phyloP scores from a whole-genome alignment of 2,329 filamentous ascomycete species.

The Lizonia empirigonia region DNA sequence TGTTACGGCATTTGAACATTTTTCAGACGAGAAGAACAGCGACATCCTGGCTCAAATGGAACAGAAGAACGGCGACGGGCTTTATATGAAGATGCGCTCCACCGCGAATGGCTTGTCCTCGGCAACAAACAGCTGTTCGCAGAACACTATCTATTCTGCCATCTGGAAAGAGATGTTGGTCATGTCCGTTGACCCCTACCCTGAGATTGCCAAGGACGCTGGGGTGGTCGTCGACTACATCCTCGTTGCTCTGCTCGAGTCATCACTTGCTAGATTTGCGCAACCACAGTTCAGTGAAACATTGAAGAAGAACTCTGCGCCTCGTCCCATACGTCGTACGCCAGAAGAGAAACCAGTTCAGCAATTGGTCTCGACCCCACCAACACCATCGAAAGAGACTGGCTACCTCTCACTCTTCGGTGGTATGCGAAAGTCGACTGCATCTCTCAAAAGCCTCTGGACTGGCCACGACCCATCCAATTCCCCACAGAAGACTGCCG shows the following conservation, averaged over 20 bases:
- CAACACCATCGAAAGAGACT: slow-evolving; percentile 59
- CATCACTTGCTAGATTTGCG: slow-evolving; percentile 72
- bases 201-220: slow-evolving; percentile 87
- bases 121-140: slow-evolving; percentile 56
- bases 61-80: slow-evolving; percentile 34
- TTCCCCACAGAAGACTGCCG: slow-evolving; percentile 36
- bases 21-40: slow-evolving; percentile 72
- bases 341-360: slow-evolving; percentile 45
- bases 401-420: slow-evolving; percentile 62
- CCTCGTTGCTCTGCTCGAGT: slow-evolving; percentile 76
- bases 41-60: slow-evolving; percentile 24
- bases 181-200: slow-evolving; percentile 90
- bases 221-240: slow-evolving; percentile 85
- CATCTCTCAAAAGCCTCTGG: slow-evolving; percentile 67
- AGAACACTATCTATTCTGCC: slow-evolving; percentile 89
- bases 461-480: slow-evolving; percentile 42
- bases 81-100: slow-evolving; percentile 39
- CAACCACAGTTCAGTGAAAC: slow-evolving; percentile 78
- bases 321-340: slow-evolving; percentile 50
- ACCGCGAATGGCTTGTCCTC: slow-evolving; percentile 14
- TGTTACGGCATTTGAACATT: slow-evolving; percentile 88
- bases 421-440: slow-evolving; percentile 66
- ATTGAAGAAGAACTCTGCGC: slow-evolving; percentile 50
- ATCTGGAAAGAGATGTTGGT: slow-evolving; percentile 94
- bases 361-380: slow-evolving; percentile 53